Conservation (phyloP, 768 basidiomycete species). For the Clavulina sp. region DNA sequence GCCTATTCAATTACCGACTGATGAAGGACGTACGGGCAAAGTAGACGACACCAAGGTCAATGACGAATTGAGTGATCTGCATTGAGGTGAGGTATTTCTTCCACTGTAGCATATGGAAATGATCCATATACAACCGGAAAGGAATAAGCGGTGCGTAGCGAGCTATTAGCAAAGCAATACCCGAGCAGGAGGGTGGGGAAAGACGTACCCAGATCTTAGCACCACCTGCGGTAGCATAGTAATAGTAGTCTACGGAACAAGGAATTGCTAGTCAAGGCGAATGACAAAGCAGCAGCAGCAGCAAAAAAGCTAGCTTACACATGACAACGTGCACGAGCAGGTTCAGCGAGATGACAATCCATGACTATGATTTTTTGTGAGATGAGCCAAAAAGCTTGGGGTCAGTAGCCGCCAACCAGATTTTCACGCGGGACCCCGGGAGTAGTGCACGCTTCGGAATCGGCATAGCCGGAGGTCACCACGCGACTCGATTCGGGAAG, state of each 20-base stretch:
- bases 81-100: constrained; percentile 94
- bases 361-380: constrained; percentile 40
- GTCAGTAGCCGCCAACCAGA: too few species aligned
- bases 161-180: not conserved
- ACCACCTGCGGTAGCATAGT: constrained; percentile 95
- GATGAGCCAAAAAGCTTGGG: not conserved
- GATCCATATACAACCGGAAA: not conserved
- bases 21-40: constrained; percentile 65
- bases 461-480: too few species aligned
- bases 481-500: too few species aligned
- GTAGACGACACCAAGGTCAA: constrained; percentile 82
- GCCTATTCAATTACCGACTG: constrained; percentile 1
- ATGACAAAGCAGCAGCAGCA: not conserved
- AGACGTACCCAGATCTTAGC: constrained; percentile 79
- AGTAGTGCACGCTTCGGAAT: too few species aligned
- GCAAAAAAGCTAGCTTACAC: constrained; percentile 41
- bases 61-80: constrained; percentile 92
- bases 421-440: too few species aligned
- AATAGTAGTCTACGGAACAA: constrained; percentile 75
- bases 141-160: constrained; percentile 9
- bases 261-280: constrained; percentile 1
- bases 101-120: constrained; percentile 71
- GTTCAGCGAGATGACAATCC: constrained; percentile 88
- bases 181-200: too few species aligned
- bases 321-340: constrained; percentile 89